A percentile compares a stretch with the other conserved stretches of the same genome.
Conservation (phyloP, 1,284 basidiomycete genomes). For the Trichosporon ovoides region DNA sequence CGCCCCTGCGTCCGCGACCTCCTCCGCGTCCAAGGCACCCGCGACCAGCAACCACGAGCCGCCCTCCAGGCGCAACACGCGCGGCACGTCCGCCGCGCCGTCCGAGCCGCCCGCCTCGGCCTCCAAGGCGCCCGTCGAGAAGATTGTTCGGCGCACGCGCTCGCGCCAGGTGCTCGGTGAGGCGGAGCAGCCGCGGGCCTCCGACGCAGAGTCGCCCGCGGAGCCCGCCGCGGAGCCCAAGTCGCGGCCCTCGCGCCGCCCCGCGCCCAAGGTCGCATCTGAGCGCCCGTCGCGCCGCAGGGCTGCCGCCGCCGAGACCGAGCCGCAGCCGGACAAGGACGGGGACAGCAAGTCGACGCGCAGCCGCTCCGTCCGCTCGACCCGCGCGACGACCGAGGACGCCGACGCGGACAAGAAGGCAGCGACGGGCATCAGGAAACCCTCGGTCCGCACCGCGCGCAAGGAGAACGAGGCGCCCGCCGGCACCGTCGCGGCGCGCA, state of each 20-base stretch:
- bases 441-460: neutral
- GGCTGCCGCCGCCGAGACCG: no score
- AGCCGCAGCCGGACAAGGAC: no score
- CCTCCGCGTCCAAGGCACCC: neutral
- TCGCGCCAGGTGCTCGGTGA: conserved; percentile 11
- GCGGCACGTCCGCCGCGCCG: neutral
- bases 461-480: conserved; percentile 1
- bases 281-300: no score
- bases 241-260: no score
- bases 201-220: neutral
- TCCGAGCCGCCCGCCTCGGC: neutral
- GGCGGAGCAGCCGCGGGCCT: conserved; percentile 3
- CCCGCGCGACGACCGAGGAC: no score
- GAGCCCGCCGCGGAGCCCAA: neutral
- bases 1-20: neutral
- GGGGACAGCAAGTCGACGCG: no score
- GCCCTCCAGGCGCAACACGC: neutral
- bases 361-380: no score
- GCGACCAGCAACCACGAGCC: neutral
- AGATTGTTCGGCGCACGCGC: neutral
- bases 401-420: neutral
- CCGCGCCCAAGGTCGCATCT: no score
- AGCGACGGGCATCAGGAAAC: neutral
- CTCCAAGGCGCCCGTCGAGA: neutral
- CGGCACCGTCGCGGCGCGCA: neutral